Evolutionary conservation across 306 rosid genomes (phyloP), one percentile per base, ranked within the genome.

Genomic region (Inga oerstediana): DNA sequence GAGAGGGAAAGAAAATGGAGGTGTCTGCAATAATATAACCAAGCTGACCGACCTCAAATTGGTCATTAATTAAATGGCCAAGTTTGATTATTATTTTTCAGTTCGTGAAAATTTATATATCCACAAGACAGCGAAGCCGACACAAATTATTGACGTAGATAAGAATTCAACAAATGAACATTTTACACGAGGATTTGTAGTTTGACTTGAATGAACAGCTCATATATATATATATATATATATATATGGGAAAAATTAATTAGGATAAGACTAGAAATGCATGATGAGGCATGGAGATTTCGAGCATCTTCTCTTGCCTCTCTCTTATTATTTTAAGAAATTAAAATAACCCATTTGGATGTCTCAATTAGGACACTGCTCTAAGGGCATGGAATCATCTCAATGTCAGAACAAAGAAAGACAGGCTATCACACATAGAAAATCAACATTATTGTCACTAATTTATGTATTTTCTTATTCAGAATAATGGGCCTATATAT

Each of bases 191-290:
- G 27, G 5, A 74, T 79, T 79, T 72, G 51, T 83, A 76, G 86
- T 92, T 91, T 93, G 96, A 91, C 97, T 93, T 89, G 34, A 43
- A 24, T 41, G 67, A 85, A 89, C 96, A 90, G 94, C 91, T 91
- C 91, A 91, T 1, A 54, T 7, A 19, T 2, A 16, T 7, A 17
- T 2, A 16, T 7, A 17, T 2, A 58, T 87, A 86, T 82, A 3
- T 58, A n/a, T n/a, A 34, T n/a, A n/a, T n/a, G 85, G 83, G 65
- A 79, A 8, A 64, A 67, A 10, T 24, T 54, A 87, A 12, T n/a
- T 49, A 87, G 86, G 92, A 86, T 91, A 89, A 86, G 85, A 75
- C 43, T 81, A 69, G 52, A 80, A 81, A 39, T 37, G 80, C 90
- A 77, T 79, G 88, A 89, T 85, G 88, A 86, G 91, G 83, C 59